These are phyloP conservation scores for Cotoneaster glaucophyllus DNA, from an alignment of 306 rosid genomes.

Conservation along the genomic window DNA sequence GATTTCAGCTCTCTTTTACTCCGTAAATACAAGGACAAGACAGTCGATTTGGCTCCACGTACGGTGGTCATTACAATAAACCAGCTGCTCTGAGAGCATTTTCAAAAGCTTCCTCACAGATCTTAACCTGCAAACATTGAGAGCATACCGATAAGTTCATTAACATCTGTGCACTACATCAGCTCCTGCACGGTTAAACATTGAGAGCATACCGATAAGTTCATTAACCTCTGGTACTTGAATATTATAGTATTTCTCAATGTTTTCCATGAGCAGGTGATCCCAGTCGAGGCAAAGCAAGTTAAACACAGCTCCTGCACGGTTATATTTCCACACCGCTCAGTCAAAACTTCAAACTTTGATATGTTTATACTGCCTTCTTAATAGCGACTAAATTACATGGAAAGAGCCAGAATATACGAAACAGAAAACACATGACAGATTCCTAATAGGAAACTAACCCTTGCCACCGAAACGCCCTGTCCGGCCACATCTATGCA, in stretches of 20 bases:
- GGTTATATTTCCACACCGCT: not conserved
- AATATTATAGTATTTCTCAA: conserved; percentile 10
- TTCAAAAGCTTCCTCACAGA: conserved; percentile 28
- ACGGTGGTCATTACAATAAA: conserved; percentile 21
- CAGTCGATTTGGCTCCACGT: no score
- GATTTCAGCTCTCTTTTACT: no score
- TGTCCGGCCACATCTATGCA: conserved; percentile 65
- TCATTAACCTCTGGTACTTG: conserved; percentile 2
- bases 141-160: no score
- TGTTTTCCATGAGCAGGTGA: not conserved
- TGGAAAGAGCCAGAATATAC: no score
- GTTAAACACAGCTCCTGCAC: conserved; percentile 19
- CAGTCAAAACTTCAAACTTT: not conserved
- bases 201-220: not conserved
- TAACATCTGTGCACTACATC: no score
- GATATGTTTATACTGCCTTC: no score
- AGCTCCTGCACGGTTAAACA: no score
- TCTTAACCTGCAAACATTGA: conserved; percentile 16
- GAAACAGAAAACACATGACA: not conserved
- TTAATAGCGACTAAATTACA: no score
- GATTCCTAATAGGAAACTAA: conserved; percentile 18
- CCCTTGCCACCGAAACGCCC: conserved; percentile 72
- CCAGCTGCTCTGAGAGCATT: conserved; percentile 55
- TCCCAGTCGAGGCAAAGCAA: conserved; percentile 5
- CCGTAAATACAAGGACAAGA: no score